phyloP scores from a whole-genome alignment of 2,329 filamentous ascomycete species.

The Botrytis cinerea region DNA sequence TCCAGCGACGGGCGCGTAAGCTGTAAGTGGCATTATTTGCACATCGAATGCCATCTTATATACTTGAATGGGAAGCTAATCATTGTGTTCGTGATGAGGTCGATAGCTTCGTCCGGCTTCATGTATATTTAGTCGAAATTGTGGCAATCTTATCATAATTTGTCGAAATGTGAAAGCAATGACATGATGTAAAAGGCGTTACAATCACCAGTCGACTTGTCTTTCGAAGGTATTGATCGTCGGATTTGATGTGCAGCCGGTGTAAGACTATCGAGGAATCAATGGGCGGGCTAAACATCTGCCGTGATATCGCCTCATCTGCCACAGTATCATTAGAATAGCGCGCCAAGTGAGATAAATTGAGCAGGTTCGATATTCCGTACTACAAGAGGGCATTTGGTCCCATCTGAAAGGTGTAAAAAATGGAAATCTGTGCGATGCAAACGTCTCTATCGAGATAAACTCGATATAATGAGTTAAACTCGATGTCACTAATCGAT shows the following conservation, averaged over 20 bases:
- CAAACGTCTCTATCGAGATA: background rate
- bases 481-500: background rate
- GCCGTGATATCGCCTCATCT: constrained; percentile 3
- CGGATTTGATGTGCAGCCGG: background rate
- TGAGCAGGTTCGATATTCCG: background rate
- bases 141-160: background rate
- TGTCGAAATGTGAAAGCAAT: background rate
- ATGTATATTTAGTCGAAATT: background rate
- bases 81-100: background rate
- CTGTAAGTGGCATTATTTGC: background rate
- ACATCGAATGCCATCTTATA: background rate
- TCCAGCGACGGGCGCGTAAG: background rate
- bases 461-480: background rate
- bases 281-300: background rate
- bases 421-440: background rate
- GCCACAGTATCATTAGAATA: background rate
- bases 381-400: background rate
- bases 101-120: background rate
- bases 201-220: background rate
- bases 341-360: background rate
- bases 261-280: background rate
- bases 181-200: background rate
- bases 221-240: constrained; percentile 1
- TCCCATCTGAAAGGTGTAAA: background rate
- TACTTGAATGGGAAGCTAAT: background rate